Evolutionary conservation across 148 eudicot genomes (phyloP).

Genomic region (Salicornia ramosissima): DNA sequence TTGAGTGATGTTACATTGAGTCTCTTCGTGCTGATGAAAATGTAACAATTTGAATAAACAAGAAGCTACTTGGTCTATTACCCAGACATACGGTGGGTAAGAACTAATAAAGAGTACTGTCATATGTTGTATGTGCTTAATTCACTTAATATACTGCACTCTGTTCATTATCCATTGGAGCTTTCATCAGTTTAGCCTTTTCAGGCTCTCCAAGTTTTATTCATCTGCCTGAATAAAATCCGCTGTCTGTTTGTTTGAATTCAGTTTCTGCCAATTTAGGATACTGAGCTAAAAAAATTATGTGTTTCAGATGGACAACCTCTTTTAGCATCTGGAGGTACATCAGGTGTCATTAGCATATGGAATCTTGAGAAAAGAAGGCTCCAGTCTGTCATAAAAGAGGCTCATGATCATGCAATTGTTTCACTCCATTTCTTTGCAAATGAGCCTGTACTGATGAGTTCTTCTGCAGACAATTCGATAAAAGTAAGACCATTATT

Average conservation of each 20-base stretch:
- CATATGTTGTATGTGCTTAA: neutral
- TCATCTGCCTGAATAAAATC: neutral
- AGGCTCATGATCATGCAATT: slow-evolving; percentile 87
- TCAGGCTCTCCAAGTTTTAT: neutral
- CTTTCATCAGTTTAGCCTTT: no score
- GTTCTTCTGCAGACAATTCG: slow-evolving; percentile 91
- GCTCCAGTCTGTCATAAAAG: slow-evolving; percentile 84
- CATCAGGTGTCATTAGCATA: slow-evolving; percentile 89
- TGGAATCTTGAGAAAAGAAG: slow-evolving; percentile 99
- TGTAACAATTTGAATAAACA: neutral
- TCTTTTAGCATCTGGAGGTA: slow-evolving; percentile 93
- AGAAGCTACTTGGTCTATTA: neutral
- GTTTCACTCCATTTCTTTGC: slow-evolving; percentile 86
- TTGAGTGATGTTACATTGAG: no score
- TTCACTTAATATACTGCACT: neutral
- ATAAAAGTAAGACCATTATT: slow-evolving; percentile 48
- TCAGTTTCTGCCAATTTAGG: neutral
- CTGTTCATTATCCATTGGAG: neutral
- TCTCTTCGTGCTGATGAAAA: neutral
- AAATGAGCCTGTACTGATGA: slow-evolving; percentile 90
- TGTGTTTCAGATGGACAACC: slow-evolving; percentile 73
- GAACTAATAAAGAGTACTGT: neutral
- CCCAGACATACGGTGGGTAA: neutral
- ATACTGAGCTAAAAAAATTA: neutral
- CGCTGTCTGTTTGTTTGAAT: neutral